These are phyloP conservation scores for Fusarium stilboides DNA, from an alignment of 2,329 filamentous ascomycete genomes.

Conservation along the genomic window DNA sequence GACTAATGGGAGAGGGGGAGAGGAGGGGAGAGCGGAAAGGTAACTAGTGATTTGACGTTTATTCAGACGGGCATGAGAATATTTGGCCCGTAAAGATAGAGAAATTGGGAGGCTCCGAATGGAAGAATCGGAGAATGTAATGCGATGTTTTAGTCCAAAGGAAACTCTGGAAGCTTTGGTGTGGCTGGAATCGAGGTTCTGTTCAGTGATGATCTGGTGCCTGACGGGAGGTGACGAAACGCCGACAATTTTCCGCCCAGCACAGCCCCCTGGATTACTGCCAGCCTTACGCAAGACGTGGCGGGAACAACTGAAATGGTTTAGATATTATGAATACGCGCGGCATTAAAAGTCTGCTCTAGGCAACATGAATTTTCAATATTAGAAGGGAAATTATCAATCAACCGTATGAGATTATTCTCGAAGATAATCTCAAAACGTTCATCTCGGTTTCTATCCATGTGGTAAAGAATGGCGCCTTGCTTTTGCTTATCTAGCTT, in stretches of 20 bases:
- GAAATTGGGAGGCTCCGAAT: conserved; percentile 24
- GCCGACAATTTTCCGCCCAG: conserved; percentile 56
- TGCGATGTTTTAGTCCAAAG: conserved; percentile 46
- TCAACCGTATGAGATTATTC: background rate
- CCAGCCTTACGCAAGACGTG: conserved; percentile 48
- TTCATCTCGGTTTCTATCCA: conserved; percentile 13
- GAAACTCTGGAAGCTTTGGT: conserved; percentile 46
- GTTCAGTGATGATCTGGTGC: conserved; percentile 53
- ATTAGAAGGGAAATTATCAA: background rate
- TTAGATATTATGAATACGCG: conserved; percentile 26
- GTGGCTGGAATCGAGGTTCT: conserved; percentile 50
- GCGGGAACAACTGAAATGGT: conserved; percentile 30
- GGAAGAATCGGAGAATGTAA: conserved; percentile 31
- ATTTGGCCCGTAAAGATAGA: conserved; percentile 21
- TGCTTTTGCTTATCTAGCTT: conserved; percentile 26
- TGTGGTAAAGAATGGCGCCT: conserved; percentile 22
- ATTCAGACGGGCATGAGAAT: conserved; percentile 49
- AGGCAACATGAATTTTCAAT: conserved; percentile 10
- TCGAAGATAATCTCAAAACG: conserved; percentile 1
- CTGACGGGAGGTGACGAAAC: conserved; percentile 54
- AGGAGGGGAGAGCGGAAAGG: conserved; percentile 35
- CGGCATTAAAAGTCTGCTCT: conserved; percentile 29
- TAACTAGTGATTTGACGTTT: conserved; percentile 31
- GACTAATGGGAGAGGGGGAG: conserved; percentile 36
- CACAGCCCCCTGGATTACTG: conserved; percentile 52